These are phyloP conservation scores for Nectriaceae sp. DNA, from an alignment of 2,329 filamentous ascomycete species.

Conservation along the genomic window DNA sequence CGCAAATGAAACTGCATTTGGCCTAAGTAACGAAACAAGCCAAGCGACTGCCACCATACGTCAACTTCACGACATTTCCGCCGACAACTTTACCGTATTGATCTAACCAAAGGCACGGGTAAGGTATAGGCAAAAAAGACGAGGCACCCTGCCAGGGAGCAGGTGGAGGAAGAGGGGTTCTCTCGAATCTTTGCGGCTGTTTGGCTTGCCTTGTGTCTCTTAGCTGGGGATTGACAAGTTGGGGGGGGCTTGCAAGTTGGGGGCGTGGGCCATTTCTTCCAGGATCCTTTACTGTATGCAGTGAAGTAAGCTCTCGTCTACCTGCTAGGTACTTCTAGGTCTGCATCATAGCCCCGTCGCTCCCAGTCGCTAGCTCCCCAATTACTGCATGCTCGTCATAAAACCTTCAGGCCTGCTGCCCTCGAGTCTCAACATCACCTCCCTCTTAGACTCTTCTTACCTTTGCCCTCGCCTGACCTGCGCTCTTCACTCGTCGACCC, in stretches of 20 bases:
- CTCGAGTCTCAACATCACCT: constrained; percentile 18
- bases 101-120: too few species aligned
- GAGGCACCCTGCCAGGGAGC: not conserved
- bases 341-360: constrained; percentile 33
- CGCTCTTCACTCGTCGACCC: constrained; percentile 8
- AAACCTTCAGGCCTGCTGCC: constrained; percentile 29
- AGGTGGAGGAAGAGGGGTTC: not conserved
- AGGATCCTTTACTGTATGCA: constrained; percentile 16
- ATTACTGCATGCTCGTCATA: constrained; percentile 31
- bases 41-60: constrained; percentile 22
- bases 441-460: constrained; percentile 19
- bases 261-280: constrained; percentile 1
- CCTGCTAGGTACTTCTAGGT: constrained; percentile 1
- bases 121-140: too few species aligned
- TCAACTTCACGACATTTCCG: constrained; percentile 18
- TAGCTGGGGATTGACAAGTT: not conserved
- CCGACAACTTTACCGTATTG: too few species aligned
- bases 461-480: constrained; percentile 9
- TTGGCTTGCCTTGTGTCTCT: not conserved
- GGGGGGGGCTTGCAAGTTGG: not conserved
- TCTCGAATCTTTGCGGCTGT: not conserved
- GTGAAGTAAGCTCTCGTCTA: constrained; percentile 16
- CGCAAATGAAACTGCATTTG: constrained; percentile 4
- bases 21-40: constrained; percentile 13
- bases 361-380: constrained; percentile 29